Evolutionary conservation across 257 asterid genomes (phyloP), one percentile per base, ranked within the genome.

Genomic region (Eucommia ulmoides): DNA sequence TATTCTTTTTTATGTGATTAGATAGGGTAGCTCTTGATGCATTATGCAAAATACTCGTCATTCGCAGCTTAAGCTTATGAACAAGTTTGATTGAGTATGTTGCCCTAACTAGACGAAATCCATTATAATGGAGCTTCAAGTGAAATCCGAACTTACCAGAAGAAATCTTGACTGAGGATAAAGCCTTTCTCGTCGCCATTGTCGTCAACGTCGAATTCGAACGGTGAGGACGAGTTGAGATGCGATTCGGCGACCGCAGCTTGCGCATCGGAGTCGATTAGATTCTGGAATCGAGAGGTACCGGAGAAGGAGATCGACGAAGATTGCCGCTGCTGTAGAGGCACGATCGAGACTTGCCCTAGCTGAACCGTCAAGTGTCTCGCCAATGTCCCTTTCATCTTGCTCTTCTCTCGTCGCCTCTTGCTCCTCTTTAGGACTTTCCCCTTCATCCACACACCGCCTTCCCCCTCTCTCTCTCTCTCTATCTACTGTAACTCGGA

Each of bases 91-190:
- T n/a, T n/a, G n/a, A n/a, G n/a, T n/a, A n/a, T 35, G 3, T 10
- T 35, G 44, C 15, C 1, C 11, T 35, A 46, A 14, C 7, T 20
- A 50, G 14, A 2, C 0, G 2, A 50, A 24, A 22, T 23, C 1
- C 23, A 47, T 11, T 24, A 18, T 1, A n/a, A n/a, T n/a, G n/a
- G n/a, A n/a, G n/a, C n/a, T n/a, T n/a, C n/a, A n/a, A n/a, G n/a
- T n/a, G n/a, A 52, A 35, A 45, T 54, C 3, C 19, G 1, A 22
- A 19, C 24, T 52, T 45, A 85, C 97, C 96, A 89, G 73, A 89
- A 89, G 77, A 89, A 84, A 55, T 89, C 98, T 65, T 89, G 98
- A 62, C 98, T 89, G 58, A 85, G 98, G 65, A 89, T 85, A 65
- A 68, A 78, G 52, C 77, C 91, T 29, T 70, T 82, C 35, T 69